Base-by-base conservation (phyloP, 2,329 filamentous ascomycete species). In the Rutstroemia sp. region DNA sequence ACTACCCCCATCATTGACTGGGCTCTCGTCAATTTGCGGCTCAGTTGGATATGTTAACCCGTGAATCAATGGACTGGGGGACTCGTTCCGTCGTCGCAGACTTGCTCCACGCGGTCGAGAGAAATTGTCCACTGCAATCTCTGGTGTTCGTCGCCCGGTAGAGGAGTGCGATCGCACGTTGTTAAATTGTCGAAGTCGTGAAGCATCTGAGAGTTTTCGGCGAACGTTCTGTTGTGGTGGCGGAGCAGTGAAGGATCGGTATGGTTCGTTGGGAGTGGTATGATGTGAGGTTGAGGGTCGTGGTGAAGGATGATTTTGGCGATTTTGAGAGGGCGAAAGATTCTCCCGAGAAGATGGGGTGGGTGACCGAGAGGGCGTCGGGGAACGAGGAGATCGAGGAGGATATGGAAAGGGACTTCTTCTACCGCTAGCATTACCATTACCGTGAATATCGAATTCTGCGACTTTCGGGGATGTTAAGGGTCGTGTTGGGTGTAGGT, bases 121-220 rank as follows among this genome's bases (percentile, higher is more conserved):
- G 58, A 69, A 68, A 52, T 65, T 68, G 2, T 70, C 66, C 10
- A 59, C 40, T 5, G 45, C 14, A 30, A 42, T 50, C 30, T 62
- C 67, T 14, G 65, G 62, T 3, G 61, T 65, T 14, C 52, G 59
- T 42, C 63, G 46, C 21, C 63, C 63, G 25, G 66, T 64, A 3
- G 61, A 56, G 12, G 63, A 64, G 23, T 61, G 58, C 27, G 65
- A 65, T 54, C 61, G 60, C 9, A 64, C 64, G 62, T 67, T 68
- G 58, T 69, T 67, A 50, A 69, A 54, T 25, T 66, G 63, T 38
- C 68, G 64, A 14, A 70, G 59, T 30, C 67, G 58, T 12, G 66
- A 68, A 14, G 67, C 68, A 40, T 70, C 68, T 4, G 68, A 70
- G 2, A 63, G 66, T 36, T 61, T 63, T 48, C 65, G 61, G 42